These are phyloP conservation scores for Trichoderma oligosporum DNA, from an alignment of 2,329 filamentous ascomycete species.

Conservation along the genomic window DNA sequence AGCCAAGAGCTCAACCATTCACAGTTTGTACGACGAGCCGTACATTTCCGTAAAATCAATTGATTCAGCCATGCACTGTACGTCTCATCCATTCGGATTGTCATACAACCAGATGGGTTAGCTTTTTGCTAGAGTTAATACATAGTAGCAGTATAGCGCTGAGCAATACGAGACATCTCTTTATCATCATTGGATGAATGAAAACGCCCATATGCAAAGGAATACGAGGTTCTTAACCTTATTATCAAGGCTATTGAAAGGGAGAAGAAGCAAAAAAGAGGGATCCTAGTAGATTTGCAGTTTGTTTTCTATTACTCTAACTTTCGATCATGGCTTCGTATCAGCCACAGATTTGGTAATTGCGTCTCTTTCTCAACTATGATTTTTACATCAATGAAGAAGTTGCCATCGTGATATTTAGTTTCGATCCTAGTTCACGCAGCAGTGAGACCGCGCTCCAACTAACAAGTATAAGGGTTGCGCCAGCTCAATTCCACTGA, in stretches of 20 bases:
- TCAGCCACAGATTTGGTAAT: not conserved
- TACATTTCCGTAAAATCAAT: constrained; percentile 10
- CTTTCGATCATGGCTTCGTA: not conserved
- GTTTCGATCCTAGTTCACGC: not conserved
- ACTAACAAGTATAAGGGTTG: not conserved
- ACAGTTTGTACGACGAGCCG: not conserved
- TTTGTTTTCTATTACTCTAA: not conserved
- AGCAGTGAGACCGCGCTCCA: not conserved
- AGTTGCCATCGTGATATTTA: not conserved
- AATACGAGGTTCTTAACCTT: constrained; percentile 19
- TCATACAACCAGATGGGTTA: constrained; percentile 5
- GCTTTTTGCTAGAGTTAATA: constrained; percentile 11
- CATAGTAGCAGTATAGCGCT: not conserved
- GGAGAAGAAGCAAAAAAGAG: not conserved
- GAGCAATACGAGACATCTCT: constrained; percentile 13
- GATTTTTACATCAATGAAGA: not conserved
- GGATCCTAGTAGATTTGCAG: not conserved
- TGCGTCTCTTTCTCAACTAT: not conserved
- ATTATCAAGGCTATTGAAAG: constrained; percentile 3
- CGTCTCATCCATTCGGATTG: constrained; percentile 8
- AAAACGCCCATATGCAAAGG: constrained; percentile 10
- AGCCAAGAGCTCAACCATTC: constrained; percentile 1
- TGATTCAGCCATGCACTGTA: constrained; percentile 16
- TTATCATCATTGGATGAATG: constrained; percentile 5
- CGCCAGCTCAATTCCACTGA: not conserved